Evolutionary conservation across 805 yeast genomes (phyloP).

Genomic region (Saitoella complicata): DNA sequence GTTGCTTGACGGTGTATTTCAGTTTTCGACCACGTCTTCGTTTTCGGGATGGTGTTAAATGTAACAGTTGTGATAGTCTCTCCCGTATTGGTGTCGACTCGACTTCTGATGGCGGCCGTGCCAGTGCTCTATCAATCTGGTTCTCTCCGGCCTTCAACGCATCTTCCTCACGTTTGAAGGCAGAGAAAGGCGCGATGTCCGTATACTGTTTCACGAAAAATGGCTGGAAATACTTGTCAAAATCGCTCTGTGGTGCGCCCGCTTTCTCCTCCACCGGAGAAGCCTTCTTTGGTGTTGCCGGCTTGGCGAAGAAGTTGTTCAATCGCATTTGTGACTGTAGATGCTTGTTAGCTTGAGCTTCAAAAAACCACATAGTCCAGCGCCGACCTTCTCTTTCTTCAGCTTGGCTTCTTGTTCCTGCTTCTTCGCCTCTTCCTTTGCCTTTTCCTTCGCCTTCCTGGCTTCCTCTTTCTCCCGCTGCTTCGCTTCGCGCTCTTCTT

Average conservation of each 20-base stretch:
- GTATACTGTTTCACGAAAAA: slow-evolving; percentile 2
- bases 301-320: slow-evolving; percentile 7
- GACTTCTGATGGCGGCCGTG: neutral
- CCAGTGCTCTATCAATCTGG: neutral
- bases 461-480: slow-evolving; percentile 6
- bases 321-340: slow-evolving; percentile 1
- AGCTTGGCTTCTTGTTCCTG: slow-evolving; percentile 1
- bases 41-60: neutral
- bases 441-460: slow-evolving; percentile 12
- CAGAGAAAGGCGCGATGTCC: neutral
- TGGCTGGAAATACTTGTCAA: neutral
- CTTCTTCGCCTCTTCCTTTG: slow-evolving; percentile 4
- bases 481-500: slow-evolving; percentile 4
- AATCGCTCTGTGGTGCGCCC: slow-evolving; percentile 1
- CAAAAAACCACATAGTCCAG: slow-evolving; percentile 11
- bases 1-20: slow-evolving; percentile 12
- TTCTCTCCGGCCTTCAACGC: neutral
- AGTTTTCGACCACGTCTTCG: slow-evolving; percentile 13
- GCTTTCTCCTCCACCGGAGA: slow-evolving; percentile 7
- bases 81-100: neutral
- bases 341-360: slow-evolving; percentile 3
- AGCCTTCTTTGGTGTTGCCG: neutral
- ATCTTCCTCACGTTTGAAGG: neutral
- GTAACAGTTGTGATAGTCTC: neutral
- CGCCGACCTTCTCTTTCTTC: slow-evolving; percentile 4